Evolutionary conservation across 805 yeast genomes (phyloP).

Genomic region (Saturnispora kantuleensis): DNA sequence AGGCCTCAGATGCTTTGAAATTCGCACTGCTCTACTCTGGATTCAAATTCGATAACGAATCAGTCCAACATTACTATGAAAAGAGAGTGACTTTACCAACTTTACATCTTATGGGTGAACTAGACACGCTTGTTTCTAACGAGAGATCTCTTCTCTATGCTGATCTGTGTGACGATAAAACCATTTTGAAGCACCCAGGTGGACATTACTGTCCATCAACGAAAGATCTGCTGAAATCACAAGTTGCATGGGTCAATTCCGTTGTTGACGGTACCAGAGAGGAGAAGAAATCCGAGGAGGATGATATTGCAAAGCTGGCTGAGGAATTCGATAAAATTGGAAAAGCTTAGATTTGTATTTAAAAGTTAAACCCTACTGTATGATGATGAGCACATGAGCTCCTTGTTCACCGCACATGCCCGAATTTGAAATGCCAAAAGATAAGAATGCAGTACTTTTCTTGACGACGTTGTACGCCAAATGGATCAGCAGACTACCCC

Average conservation of each 20-base stretch:
- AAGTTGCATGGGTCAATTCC: slow-evolving; percentile 27
- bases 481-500: slow-evolving; percentile 20
- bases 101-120: slow-evolving; percentile 77
- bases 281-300: slow-evolving; percentile 7
- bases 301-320: slow-evolving; percentile 3
- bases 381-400: not conserved
- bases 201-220: slow-evolving; percentile 95
- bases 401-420: not conserved
- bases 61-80: slow-evolving; percentile 23
- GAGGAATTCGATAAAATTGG: slow-evolving; percentile 23
- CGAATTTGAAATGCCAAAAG: too few relatives aligned
- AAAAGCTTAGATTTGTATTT: slow-evolving; percentile 13
- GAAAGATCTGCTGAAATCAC: slow-evolving; percentile 32
- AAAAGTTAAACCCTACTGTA: not conserved
- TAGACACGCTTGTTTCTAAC: slow-evolving; percentile 77
- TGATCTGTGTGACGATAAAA: slow-evolving; percentile 42
- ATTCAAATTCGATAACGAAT: slow-evolving; percentile 22
- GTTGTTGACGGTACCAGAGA: slow-evolving; percentile 13
- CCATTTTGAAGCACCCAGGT: slow-evolving; percentile 72
- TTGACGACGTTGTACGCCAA: not conserved
- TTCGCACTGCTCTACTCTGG: slow-evolving; percentile 77
- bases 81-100: slow-evolving; percentile 28
- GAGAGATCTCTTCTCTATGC: slow-evolving; percentile 57
- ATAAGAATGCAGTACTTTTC: too few relatives aligned
- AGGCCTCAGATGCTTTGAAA: slow-evolving; percentile 39